A percentile compares a stretch with the other conserved stretches of the same genome.
Conservation (phyloP, 192 early-diverging fungal genomes). For the Podila clonocystis region DNA sequence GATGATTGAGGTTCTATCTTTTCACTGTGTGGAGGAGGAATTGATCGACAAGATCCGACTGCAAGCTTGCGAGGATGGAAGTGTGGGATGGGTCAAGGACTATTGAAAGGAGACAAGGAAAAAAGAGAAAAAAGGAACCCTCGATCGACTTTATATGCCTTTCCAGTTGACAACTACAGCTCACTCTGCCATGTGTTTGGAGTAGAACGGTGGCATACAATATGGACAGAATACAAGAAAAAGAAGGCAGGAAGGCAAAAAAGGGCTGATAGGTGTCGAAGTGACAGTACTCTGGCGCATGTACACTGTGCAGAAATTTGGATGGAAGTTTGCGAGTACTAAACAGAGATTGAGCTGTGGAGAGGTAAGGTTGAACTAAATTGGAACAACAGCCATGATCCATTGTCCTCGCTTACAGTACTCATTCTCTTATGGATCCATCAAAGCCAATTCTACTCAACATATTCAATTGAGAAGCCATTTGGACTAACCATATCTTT, state of each 20-base stretch:
- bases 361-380: background rate
- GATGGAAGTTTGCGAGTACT: background rate
- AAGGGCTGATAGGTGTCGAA: background rate
- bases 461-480: too few relatives aligned
- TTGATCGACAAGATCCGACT: background rate
- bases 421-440: too few relatives aligned
- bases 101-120: too few relatives aligned
- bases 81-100: too few relatives aligned
- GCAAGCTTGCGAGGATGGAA: background rate
- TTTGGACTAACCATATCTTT: too few relatives aligned
- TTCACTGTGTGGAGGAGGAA: background rate
- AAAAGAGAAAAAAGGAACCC: too few relatives aligned
- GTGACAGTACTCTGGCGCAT: background rate
- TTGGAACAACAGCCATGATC: too few relatives aligned
- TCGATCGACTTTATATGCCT: too few relatives aligned
- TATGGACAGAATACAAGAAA: background rate
- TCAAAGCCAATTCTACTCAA: too few relatives aligned
- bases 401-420: too few relatives aligned
- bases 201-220: background rate
- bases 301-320: background rate
- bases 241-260: background rate
- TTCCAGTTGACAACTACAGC: too few relatives aligned
- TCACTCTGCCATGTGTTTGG: background rate
- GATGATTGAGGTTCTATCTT: background rate
- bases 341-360: slow-evolving; percentile 1